Percentiles rank a stretch among this genome's conserved stretches.
phyloP scores from a whole-genome alignment of 257 asterid species.

The Rhazya stricta region DNA sequence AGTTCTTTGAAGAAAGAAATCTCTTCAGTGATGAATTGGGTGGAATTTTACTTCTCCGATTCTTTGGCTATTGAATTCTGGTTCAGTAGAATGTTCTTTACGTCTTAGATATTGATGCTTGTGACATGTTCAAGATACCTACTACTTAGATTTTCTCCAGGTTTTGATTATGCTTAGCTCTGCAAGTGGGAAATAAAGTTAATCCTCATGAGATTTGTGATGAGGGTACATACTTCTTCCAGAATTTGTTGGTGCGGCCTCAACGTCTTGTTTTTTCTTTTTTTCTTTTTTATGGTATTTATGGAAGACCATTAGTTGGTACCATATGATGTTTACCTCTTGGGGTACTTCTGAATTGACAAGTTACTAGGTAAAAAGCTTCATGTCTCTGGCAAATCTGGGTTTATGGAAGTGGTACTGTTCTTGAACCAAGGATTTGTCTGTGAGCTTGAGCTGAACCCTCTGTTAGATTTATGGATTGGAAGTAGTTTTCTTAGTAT shows the following conservation, averaged over 20 bases:
- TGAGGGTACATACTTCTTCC: not conserved
- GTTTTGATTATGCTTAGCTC: not conserved
- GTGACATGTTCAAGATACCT: not conserved
- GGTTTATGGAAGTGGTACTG: not conserved
- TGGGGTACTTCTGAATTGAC: constrained; percentile 4
- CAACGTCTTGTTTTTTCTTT: not conserved
- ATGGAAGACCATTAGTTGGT: not conserved
- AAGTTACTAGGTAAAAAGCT: not conserved
- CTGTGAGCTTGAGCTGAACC: constrained; percentile 9
- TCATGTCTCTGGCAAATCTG: not conserved
- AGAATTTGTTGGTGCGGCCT: constrained; percentile 5
- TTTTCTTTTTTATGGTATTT: constrained; percentile 3
- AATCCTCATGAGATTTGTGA: not conserved
- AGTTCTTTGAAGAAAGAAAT: constrained; percentile 6
- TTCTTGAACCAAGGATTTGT: not conserved
- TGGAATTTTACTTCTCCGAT: constrained; percentile 1
- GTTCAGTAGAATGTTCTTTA: not conserved
- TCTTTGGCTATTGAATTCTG: not conserved
- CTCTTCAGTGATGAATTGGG: not conserved
- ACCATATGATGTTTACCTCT: not conserved
- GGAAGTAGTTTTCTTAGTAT: not conserved
- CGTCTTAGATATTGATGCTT: not conserved
- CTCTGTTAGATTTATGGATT: not conserved
- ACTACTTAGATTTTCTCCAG: not conserved
- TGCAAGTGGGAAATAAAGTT: not conserved